Base-by-base conservation (phyloP, 169 alveolate genomes). In the Sarcocystis neurona region DNA sequence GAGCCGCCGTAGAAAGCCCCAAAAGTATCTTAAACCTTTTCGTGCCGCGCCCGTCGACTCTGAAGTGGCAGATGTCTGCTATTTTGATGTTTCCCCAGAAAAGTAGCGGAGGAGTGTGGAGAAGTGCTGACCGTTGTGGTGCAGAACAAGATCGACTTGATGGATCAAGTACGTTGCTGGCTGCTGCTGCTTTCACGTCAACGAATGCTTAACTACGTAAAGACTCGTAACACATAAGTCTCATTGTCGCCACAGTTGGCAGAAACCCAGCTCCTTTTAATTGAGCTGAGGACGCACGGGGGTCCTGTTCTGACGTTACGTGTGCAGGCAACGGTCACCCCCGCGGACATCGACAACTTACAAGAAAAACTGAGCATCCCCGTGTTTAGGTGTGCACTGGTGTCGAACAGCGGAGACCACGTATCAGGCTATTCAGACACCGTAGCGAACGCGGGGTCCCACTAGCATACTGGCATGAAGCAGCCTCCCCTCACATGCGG, bases 101-200 rank as follows among this genome's bases (percentile, higher is more conserved):
- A 91, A 90, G 85, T 91, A 37, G 60, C 41, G 37, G 93, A 91
- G 5, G 93, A 91, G 75, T 91, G 93, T 72, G 93, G 92, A 4
- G 74, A 70, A 37, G 56, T 80, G 50, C 79, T 72, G 37, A 77
- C 79, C 88, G 90, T 87, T 15, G 85, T 91, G 2, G 93, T 91
- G 47, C 93, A 91, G 48, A 87, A 79, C 89, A 90, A 90, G 34
- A 78, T 78, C 12, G 85, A 78, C 37, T 12, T 78, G 30, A 37
- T 78, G 8, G 85, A 78, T 47, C 85, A 84, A 72, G 78, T 63
- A 41, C 41, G 84, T 60, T 23, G 43, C n/a, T n/a, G n/a, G n/a
- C n/a, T n/a, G n/a, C n/a, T n/a, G n/a, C n/a, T n/a, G n/a, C n/a
- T n/a, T n/a, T n/a, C n/a, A n/a, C n/a, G n/a, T n/a, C n/a, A n/a